phyloP scores from a whole-genome alignment of 2,329 filamentous ascomycete genomes.

The Lomentospora prolificans region DNA sequence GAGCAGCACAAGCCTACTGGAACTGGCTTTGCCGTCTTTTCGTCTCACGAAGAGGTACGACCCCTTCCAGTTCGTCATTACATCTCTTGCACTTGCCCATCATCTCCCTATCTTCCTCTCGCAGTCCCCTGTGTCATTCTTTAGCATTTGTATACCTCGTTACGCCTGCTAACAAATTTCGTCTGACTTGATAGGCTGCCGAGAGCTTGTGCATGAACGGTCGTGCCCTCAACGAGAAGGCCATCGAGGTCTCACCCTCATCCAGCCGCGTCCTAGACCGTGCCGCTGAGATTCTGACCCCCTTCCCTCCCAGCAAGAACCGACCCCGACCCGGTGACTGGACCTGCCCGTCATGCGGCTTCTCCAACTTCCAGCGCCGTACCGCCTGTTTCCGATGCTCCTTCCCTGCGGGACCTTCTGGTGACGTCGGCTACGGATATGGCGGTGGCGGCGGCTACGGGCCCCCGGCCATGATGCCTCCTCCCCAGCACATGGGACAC shows the following conservation, averaged over 20 bases:
- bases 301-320: conserved; percentile 98
- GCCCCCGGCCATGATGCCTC: conserved; percentile 72
- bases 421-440: conserved; percentile 56
- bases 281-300: conserved; percentile 89
- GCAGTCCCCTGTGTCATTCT: not conserved
- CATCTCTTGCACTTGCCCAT: not conserved
- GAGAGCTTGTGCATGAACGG: conserved; percentile 99
- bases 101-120: not conserved
- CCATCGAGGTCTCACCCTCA: conserved; percentile 95
- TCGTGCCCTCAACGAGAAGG: conserved; percentile 94
- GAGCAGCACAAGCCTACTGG: conserved; percentile 99
- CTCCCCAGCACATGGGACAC: conserved; percentile 60
- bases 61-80: conserved; percentile 1
- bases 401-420: conserved; percentile 85
- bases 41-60: conserved; percentile 94
- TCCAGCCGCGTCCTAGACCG: conserved; percentile 94
- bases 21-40: conserved; percentile 96
- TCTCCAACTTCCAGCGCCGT: conserved; percentile 98
- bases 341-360: conserved; percentile 97
- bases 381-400: conserved; percentile 99
- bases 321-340: conserved; percentile 93
- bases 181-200: conserved; percentile 64
- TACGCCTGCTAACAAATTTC: not conserved
- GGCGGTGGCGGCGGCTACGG: conserved; percentile 50
- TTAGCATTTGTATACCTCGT: not conserved